Evolutionary conservation across 805 yeast genomes (phyloP).

Genomic region (Wickerhamomyces canadensis): DNA sequence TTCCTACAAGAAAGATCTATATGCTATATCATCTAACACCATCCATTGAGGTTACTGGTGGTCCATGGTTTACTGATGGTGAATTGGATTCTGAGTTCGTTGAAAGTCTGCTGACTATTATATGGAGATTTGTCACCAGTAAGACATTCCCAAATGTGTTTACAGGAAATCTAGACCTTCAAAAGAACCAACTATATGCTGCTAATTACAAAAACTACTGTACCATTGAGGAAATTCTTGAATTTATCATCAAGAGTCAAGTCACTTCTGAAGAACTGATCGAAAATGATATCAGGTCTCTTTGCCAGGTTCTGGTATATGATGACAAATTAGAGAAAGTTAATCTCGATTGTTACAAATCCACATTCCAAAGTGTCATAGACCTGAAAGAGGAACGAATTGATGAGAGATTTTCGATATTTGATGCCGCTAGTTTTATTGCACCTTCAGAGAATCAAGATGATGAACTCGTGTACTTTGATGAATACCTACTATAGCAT

Average conservation of each 20-base stretch:
- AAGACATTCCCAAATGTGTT: conserved; percentile 74
- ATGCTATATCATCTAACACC: conserved; percentile 94
- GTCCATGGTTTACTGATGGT: conserved; percentile 98
- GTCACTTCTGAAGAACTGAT: conserved; percentile 80
- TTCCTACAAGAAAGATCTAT: conserved; percentile 91
- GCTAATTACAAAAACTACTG: conserved; percentile 61
- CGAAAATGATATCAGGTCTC: conserved; percentile 64
- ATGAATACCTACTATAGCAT: conserved; percentile 36
- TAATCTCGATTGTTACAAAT: conserved; percentile 59
- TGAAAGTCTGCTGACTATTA: conserved; percentile 71
- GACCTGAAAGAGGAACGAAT: conserved; percentile 44
- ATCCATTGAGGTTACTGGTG: conserved; percentile 93
- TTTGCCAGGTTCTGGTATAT: conserved; percentile 82
- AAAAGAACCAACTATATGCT: conserved; percentile 37
- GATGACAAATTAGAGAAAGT: conserved; percentile 80
- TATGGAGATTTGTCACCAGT: conserved; percentile 81
- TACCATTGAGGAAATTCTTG: conserved; percentile 65
- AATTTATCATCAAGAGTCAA: conserved; percentile 64
- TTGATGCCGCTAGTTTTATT: conserved; percentile 36
- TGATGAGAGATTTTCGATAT: conserved; percentile 32
- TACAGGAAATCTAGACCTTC: conserved; percentile 25
- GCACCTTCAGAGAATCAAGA: conserved; percentile 31
- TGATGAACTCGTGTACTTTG: conserved; percentile 38
- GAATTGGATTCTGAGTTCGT: conserved; percentile 94
- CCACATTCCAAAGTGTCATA: conserved; percentile 77